These are phyloP conservation scores for Fusarium sp. DNA, from an alignment of 2,329 filamentous ascomycete species.

Conservation along the genomic window DNA sequence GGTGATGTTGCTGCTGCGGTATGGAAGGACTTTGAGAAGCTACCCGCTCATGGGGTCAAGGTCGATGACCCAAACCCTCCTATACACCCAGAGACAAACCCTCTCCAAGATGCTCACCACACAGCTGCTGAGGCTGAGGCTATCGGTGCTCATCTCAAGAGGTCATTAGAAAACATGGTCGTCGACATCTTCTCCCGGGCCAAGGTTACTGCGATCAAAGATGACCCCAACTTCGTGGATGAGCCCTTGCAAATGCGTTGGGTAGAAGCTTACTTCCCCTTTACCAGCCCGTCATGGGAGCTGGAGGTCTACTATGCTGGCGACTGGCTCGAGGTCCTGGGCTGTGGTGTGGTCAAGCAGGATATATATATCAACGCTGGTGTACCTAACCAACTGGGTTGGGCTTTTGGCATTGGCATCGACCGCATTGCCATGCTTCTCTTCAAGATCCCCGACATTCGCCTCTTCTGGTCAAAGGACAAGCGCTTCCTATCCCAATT, in stretches of 20 bases:
- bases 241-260: constrained; percentile 88
- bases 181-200: constrained; percentile 87
- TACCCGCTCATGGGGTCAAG: constrained; percentile 77
- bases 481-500: constrained; percentile 89
- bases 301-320: constrained; percentile 94
- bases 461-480: constrained; percentile 94
- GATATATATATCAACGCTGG: constrained; percentile 80
- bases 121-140: constrained; percentile 81
- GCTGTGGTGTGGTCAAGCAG: constrained; percentile 91
- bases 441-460: constrained; percentile 95
- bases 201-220: constrained; percentile 68
- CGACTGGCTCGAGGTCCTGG: constrained; percentile 95
- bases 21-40: constrained; percentile 71
- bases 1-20: constrained; percentile 72
- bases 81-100: constrained; percentile 81
- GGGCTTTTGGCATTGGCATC: constrained; percentile 95
- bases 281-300: constrained; percentile 95
- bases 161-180: constrained; percentile 88
- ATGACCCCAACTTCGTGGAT: constrained; percentile 59
- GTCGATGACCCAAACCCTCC: constrained; percentile 88
- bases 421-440: constrained; percentile 98
- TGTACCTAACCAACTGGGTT: constrained; percentile 79
- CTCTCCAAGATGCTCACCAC: constrained; percentile 78
- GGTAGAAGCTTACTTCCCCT: constrained; percentile 98
- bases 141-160: constrained; percentile 85